Evolutionary conservation across 306 rosid species (phyloP), one percentile per base, ranked within the genome.

Genomic region (Pueraria montana): DNA sequence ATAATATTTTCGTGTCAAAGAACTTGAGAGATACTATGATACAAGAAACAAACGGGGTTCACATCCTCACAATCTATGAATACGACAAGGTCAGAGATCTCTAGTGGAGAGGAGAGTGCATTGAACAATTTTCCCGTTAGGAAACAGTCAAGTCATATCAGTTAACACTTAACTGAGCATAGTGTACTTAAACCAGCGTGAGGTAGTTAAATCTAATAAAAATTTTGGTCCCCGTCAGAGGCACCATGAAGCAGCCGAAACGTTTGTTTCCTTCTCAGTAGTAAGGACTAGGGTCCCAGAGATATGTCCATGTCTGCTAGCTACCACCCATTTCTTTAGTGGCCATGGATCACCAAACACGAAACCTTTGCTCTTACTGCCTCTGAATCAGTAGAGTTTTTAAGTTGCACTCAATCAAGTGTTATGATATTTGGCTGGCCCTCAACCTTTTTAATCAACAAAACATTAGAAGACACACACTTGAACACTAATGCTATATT

Each of bases 341-440:
- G 42, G 70, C 24, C 20, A 36, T 38, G 45, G 71, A 61, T 42
- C 80, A 61, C 18, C 81, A 77, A 11, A 43, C 58, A 61, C 23
- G 61, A 55, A 42, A 65, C 12, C 65, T 76, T 59, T 26, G 11
- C 72, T 42, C 24, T 26, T 76, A 43, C 12, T 16, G 26, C 17
- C 4, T 16, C 10, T 59, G 27, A 40, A 38, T 58, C 26, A 58
- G 40, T 13, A 6, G 11, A 13, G 6, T 17, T 34, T 34, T 34
- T 5, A 58, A 23, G 32, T 56, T 12, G 6, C 68, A 38, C 40
- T 12, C 78, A 34, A 20, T 43, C 50, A 36, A 55, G 5, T 34
- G 36, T 45, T 27, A 0, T 3, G 3, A 11, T 8, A 16, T 17
- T 16, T 72, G 17, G 11, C 20, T 55, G 21, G 9, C 16, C 1